Conservation (phyloP, 1,139 yeast species). For the Saccharomyces pastorianus region DNA sequence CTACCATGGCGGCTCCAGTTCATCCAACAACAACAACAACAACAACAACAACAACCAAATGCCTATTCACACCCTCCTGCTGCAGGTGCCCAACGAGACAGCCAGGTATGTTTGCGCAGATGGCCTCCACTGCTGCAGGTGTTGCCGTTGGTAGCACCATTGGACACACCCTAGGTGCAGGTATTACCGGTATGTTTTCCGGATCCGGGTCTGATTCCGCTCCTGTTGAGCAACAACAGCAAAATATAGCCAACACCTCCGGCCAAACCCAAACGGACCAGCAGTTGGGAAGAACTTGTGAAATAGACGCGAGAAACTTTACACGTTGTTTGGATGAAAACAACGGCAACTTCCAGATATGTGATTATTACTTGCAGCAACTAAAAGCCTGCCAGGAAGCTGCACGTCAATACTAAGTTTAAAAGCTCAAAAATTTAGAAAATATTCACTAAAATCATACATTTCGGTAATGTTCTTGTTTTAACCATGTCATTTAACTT, state of each 20-base stretch:
- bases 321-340: slow-evolving; percentile 93
- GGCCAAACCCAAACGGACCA: slow-evolving; percentile 24
- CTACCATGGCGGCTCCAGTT: slow-evolving; percentile 60
- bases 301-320: slow-evolving; percentile 86
- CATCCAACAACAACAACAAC: slow-evolving; percentile 1
- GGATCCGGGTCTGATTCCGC: slow-evolving; percentile 59
- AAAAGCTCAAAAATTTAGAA: background rate
- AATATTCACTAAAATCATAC: background rate
- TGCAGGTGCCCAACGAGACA: slow-evolving; percentile 44
- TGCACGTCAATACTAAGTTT: slow-evolving; percentile 58
- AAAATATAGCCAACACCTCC: slow-evolving; percentile 36
- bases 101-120: slow-evolving; percentile 92
- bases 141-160: slow-evolving; percentile 97
- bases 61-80: slow-evolving; percentile 34
- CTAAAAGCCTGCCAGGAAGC: slow-evolving; percentile 97
- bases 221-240: slow-evolving; percentile 37
- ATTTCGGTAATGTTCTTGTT: background rate
- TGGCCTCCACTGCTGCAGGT: slow-evolving; percentile 99
- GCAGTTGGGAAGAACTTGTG: slow-evolving; percentile 57
- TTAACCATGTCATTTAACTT: background rate
- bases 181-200: slow-evolving; percentile 80
- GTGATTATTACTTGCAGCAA: slow-evolving; percentile 95
- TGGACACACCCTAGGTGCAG: slow-evolving; percentile 95
- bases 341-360: slow-evolving; percentile 90
- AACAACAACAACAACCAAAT: slow-evolving; percentile 28